Percentiles rank a stretch among this genome's conserved stretches.
phyloP scores from a whole-genome alignment of 164 flowering plant genomes.

The Buxus sempervirens region DNA sequence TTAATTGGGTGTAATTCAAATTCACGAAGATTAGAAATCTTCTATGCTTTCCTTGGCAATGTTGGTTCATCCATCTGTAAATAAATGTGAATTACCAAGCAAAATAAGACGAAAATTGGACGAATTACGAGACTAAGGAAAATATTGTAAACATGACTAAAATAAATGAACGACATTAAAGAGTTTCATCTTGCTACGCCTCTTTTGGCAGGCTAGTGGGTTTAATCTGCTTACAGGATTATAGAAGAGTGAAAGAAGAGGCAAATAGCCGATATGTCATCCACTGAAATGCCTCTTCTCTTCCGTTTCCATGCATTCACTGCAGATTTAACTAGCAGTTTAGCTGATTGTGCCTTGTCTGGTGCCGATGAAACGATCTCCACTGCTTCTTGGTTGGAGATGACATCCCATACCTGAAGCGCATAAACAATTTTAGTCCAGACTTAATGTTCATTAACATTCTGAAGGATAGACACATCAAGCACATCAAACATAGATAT shows the following conservation, averaged over 20 bases:
- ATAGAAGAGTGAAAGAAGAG: slow-evolving; percentile 66
- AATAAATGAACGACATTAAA: background rate
- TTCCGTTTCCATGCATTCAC: slow-evolving; percentile 71
- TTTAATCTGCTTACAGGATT: slow-evolving; percentile 15
- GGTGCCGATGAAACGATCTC: slow-evolving; percentile 67
- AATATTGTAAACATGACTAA: background rate
- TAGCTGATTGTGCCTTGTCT: slow-evolving; percentile 66
- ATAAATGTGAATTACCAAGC: background rate
- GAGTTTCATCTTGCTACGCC: slow-evolving; percentile 1
- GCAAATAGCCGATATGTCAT: slow-evolving; percentile 92
- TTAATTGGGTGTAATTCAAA: background rate
- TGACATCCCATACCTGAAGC: slow-evolving; percentile 92
- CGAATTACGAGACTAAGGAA: background rate
- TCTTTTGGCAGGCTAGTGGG: slow-evolving; percentile 1
- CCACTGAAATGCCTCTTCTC: slow-evolving; percentile 62
- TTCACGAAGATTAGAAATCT: background rate
- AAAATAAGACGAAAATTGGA: no score
- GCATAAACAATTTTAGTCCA: background rate
- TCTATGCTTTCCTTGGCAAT: background rate
- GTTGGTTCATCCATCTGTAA: background rate
- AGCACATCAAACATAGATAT: background rate
- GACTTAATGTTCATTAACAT: background rate
- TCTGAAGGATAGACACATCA: no score
- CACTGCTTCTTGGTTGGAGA: slow-evolving; percentile 88
- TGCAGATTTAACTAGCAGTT: slow-evolving; percentile 64